These are phyloP conservation scores for Cornus controversa DNA, from an alignment of 148 eudicot species.

Conservation along the genomic window DNA sequence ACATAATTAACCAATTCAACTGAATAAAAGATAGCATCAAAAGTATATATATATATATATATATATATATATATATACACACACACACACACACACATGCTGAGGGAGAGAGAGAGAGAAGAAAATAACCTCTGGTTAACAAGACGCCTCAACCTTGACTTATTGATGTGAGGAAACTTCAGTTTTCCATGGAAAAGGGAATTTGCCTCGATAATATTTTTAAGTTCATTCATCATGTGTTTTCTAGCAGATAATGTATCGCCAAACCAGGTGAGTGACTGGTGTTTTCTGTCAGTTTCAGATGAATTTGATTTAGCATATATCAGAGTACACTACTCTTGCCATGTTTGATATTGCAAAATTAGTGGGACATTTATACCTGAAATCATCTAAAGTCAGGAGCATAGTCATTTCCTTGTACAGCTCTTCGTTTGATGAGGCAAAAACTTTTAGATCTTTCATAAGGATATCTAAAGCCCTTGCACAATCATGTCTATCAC, in stretches of 20 bases:
- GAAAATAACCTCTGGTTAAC: slow-evolving; percentile 23
- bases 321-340: not conserved
- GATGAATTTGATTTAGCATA: not conserved
- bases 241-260: slow-evolving; percentile 17
- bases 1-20: not conserved
- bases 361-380: not conserved
- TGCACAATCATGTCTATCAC: slow-evolving; percentile 9
- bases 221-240: slow-evolving; percentile 14
- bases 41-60: not conserved
- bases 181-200: slow-evolving; percentile 21
- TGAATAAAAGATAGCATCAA: not conserved
- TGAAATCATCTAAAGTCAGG: slow-evolving; percentile 25
- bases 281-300: slow-evolving; percentile 15
- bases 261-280: slow-evolving; percentile 10
- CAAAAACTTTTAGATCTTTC: slow-evolving; percentile 28
- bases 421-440: slow-evolving; percentile 16
- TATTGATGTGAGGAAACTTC: slow-evolving; percentile 18
- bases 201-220: slow-evolving; percentile 9
- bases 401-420: slow-evolving; percentile 27
- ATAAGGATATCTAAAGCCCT: slow-evolving; percentile 25
- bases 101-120: not conserved
- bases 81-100: too few species aligned
- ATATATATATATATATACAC: not conserved
- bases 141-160: slow-evolving; percentile 17
- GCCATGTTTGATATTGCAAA: not conserved